phyloP scores from a whole-genome alignment of 306 rosid genomes.

The Styphnolobium japonicum region DNA sequence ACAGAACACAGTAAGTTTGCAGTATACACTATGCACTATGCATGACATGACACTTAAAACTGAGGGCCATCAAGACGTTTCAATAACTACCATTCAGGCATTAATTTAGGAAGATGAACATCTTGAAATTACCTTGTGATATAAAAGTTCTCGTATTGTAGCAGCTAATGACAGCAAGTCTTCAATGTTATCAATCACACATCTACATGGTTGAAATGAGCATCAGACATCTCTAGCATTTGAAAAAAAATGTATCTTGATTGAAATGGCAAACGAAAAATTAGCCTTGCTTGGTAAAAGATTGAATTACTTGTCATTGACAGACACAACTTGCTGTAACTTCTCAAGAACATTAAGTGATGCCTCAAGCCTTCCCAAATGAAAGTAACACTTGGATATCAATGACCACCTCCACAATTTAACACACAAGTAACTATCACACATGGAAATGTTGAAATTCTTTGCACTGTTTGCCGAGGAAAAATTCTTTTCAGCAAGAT shows the following conservation, averaged over 20 bases:
- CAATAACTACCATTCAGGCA: conserved; percentile 8
- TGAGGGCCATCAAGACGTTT: background rate
- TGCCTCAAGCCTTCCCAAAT: conserved; percentile 80
- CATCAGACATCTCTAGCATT: conserved; percentile 29
- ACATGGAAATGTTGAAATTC: conserved; percentile 31
- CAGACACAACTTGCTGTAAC: conserved; percentile 50
- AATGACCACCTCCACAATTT: conserved; percentile 82
- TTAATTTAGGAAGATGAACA: conserved; percentile 9
- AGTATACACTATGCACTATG: background rate
- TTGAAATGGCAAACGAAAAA: conserved; percentile 28
- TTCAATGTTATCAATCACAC: conserved; percentile 45
- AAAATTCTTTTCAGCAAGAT: conserved; percentile 74
- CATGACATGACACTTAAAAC: conserved; percentile 18
- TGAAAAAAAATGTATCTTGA: conserved; percentile 7
- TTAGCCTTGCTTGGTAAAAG: conserved; percentile 10
- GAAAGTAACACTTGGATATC: conserved; percentile 82
- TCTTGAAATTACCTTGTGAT: conserved; percentile 56
- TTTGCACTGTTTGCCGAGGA: conserved; percentile 20
- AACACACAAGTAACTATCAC: conserved; percentile 35
- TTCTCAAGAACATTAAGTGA: conserved; percentile 71
- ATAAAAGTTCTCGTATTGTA: conserved; percentile 62
- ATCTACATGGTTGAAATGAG: conserved; percentile 42
- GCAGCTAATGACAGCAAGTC: conserved; percentile 47
- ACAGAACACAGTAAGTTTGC: background rate
- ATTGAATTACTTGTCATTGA: conserved; percentile 52